Conservation (phyloP, 768 basidiomycete species). For the Harrya chromipes region DNA sequence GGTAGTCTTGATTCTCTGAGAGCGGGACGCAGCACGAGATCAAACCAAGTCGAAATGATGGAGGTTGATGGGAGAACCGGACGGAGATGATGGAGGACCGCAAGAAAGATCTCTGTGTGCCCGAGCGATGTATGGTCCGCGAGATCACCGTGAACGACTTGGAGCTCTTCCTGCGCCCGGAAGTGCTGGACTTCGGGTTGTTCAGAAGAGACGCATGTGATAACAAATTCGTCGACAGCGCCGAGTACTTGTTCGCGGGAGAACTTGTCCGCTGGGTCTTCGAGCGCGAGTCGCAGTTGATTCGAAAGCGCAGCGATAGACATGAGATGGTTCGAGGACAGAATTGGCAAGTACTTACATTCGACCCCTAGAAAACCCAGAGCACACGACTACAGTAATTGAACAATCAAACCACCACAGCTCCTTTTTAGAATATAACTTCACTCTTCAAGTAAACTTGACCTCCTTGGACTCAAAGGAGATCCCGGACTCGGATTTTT, state of each 20-base stretch:
- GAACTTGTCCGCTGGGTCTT: slow-evolving; percentile 48
- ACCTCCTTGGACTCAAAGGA: slow-evolving; percentile 32
- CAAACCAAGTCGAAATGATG: slow-evolving; percentile 78
- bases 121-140: slow-evolving; percentile 60
- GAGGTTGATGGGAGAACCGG: slow-evolving; percentile 61
- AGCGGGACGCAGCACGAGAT: slow-evolving; percentile 72
- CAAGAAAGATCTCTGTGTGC: slow-evolving; percentile 66
- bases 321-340: slow-evolving; percentile 22
- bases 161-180: slow-evolving; percentile 66
- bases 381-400: too few relatives aligned
- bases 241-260: slow-evolving; percentile 48
- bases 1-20: slow-evolving; percentile 71
- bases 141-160: slow-evolving; percentile 55
- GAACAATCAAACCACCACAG: too few relatives aligned
- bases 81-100: slow-evolving; percentile 59
- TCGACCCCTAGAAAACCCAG: background rate
- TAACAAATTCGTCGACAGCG: slow-evolving; percentile 54
- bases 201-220: slow-evolving; percentile 45
- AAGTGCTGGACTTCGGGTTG: slow-evolving; percentile 43
- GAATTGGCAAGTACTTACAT: slow-evolving; percentile 7
- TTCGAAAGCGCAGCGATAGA: slow-evolving; percentile 40
- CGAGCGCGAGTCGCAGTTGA: slow-evolving; percentile 58
- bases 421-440: background rate
- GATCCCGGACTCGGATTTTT: slow-evolving; percentile 33
- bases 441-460: slow-evolving; percentile 1